A percentile compares a stretch with the other conserved stretches of the same genome.
phyloP scores from a whole-genome alignment of 306 rosid genomes.

The Aeschynomene evenia region DNA sequence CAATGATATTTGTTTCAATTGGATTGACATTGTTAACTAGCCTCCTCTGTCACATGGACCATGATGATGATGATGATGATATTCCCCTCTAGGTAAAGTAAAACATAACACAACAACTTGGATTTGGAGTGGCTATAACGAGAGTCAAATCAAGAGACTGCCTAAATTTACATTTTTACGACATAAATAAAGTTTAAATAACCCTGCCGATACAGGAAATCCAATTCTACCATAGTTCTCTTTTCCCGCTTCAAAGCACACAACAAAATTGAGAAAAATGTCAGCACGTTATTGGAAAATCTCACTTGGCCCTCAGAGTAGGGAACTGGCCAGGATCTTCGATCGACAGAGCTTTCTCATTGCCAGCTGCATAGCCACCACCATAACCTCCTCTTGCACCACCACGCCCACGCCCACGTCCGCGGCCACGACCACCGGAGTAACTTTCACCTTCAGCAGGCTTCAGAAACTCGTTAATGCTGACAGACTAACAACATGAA shows the following conservation, averaged over 20 bases:
- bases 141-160: slow-evolving; percentile 29
- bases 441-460: slow-evolving; percentile 59
- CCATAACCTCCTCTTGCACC: slow-evolving; percentile 60
- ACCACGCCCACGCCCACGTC: slow-evolving; percentile 61
- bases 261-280: slow-evolving; percentile 40
- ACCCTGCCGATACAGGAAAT: slow-evolving; percentile 37
- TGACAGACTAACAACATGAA: slow-evolving; percentile 50
- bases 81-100: slow-evolving; percentile 29
- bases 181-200: slow-evolving; percentile 2
- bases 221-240: slow-evolving; percentile 47
- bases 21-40: neutral
- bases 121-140: neutral
- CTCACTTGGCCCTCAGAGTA: slow-evolving; percentile 70
- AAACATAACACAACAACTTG: neutral
- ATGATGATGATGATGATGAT: too few relatives aligned
- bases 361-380: slow-evolving; percentile 41
- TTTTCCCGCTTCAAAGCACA: slow-evolving; percentile 42
- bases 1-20: neutral
- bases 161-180: slow-evolving; percentile 48
- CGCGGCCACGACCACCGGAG: slow-evolving; percentile 68
- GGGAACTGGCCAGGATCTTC: slow-evolving; percentile 73
- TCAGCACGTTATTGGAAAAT: slow-evolving; percentile 23
- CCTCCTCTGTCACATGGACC: neutral
- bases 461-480: slow-evolving; percentile 78
- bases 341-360: slow-evolving; percentile 52